Evolutionary conservation across 345 rosid genomes (phyloP), one percentile per base, ranked within the genome.

Genomic region (Eutrema japonicum): DNA sequence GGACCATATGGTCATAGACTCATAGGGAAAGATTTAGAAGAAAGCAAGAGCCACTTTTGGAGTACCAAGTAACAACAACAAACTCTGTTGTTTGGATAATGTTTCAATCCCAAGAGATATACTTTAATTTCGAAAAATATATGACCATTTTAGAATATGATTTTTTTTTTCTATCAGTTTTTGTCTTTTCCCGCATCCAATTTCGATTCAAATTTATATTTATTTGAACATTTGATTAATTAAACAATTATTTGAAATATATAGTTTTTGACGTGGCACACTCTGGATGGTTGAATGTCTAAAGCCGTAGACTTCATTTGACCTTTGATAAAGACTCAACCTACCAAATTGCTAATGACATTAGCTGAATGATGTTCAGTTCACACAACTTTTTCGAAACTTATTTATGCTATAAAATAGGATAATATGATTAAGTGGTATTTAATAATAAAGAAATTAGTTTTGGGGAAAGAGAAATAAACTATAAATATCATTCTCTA

Each of bases 111-210:
- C 36, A 61, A 36, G 16, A 16, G 70, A 86, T 90, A 54, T 83
- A 82, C 71, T 93, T 90, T 76, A 82, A 85, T 54, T 87, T 92
- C 4, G 90, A 90, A 59, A 77, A 65, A 75, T 67, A 22, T 22
- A 22, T 90, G 33, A 4, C 1, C 4, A 30, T 30, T 30, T 22
- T 22, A 22, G 26, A 22, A 30, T 30, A 30, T 30, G 33, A 30
- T 3, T 4, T 30, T 30, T 30, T 30, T 30, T 30, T 42, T 4
- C 14, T 42, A 11, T 4, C 46, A 4, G 13, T 41, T 41, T 41
- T 41, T 41, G 13, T 11, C 13, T 41, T 41, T 41, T 9, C 4
- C 5, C 45, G 5, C 14, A 11, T 42, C 14, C 46, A 42, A 11
- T 42, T 35, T 6, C 37, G 8, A 4, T 35, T 35, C 37, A 35